Evolutionary conservation across 2,329 filamentous ascomycete genomes (phyloP).

Genomic region (Myriosclerotinia curreyana): DNA sequence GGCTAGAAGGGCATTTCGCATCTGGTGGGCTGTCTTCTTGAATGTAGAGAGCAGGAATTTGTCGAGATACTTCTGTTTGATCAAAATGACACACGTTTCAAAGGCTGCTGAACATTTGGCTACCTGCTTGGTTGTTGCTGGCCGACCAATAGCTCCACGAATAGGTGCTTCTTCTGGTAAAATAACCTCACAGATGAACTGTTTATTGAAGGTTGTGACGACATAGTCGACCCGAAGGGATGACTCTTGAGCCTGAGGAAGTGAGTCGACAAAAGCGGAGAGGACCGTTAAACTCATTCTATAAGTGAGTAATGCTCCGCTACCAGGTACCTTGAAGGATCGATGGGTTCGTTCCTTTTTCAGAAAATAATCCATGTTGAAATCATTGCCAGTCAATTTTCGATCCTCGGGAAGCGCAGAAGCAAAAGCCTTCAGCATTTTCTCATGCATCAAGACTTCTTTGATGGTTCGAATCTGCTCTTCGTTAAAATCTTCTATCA

Average conservation of each 20-base stretch:
- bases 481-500: conserved; percentile 71
- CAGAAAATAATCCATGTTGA: conserved; percentile 55
- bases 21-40: conserved; percentile 66
- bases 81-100: conserved; percentile 69
- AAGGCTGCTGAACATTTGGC: conserved; percentile 91
- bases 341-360: conserved; percentile 44
- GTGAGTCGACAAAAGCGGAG: conserved; percentile 67
- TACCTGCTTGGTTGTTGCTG: conserved; percentile 65
- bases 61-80: conserved; percentile 65
- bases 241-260: conserved; percentile 50
- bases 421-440: conserved; percentile 72
- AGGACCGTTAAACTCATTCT: conserved; percentile 69
- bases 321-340: conserved; percentile 57
- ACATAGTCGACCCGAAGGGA: conserved; percentile 55
- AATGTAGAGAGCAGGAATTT: conserved; percentile 71
- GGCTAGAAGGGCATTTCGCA: conserved; percentile 84
- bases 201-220: conserved; percentile 52
- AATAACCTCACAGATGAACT: conserved; percentile 74
- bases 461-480: conserved; percentile 55
- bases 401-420: conserved; percentile 70
- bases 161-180: conserved; percentile 75
- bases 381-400: conserved; percentile 58
- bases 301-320: conserved; percentile 77
- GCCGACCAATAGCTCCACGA: conserved; percentile 59
- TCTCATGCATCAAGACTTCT: conserved; percentile 60